Conservation (phyloP, 345 rosid species). For the Citrus sp. region DNA sequence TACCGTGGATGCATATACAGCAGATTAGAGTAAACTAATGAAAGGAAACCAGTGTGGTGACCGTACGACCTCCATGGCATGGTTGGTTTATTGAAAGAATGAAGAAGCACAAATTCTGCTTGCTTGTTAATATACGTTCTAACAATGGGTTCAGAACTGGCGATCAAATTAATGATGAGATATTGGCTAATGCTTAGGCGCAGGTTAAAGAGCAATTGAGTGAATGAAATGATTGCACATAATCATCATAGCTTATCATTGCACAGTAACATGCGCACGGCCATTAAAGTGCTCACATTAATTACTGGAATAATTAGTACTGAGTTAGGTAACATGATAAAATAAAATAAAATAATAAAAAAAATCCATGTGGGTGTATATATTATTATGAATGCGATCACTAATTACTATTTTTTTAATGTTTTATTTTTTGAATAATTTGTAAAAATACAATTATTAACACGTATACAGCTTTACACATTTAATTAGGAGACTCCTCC, state of each 20-base stretch:
- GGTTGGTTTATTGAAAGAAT: background rate
- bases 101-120: background rate
- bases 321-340: too few relatives aligned
- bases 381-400: too few relatives aligned
- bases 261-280: constrained; percentile 3
- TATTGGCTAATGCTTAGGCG: too few relatives aligned
- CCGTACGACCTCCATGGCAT: background rate
- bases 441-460: background rate
- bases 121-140: background rate
- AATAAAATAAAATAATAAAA: too few relatives aligned
- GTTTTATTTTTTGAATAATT: too few relatives aligned
- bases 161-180: too few relatives aligned
- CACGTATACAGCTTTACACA: too few relatives aligned
- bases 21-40: background rate
- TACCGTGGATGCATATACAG: background rate
- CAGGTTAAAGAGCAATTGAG: background rate
- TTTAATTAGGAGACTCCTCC: background rate
- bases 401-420: background rate
- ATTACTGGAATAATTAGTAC: too few relatives aligned
- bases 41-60: background rate
- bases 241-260: constrained; percentile 7
- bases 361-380: too few relatives aligned
- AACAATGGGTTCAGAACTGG: background rate
- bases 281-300: background rate
- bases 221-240: background rate